phyloP scores from a whole-genome alignment of 345 rosid species.

The Euclidium syriacum region DNA sequence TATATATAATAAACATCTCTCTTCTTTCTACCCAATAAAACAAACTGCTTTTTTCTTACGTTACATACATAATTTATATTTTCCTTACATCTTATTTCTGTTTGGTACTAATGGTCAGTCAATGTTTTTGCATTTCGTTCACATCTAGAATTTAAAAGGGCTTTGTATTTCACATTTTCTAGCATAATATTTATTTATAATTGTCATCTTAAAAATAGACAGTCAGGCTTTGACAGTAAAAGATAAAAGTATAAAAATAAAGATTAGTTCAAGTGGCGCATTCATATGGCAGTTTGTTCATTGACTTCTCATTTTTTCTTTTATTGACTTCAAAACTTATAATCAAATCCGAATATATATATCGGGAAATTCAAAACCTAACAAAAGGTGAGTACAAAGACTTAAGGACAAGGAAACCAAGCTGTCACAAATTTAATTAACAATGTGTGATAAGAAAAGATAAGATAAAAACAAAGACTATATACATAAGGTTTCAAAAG shows the following conservation, averaged over 20 bases:
- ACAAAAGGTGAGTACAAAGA: constrained; percentile 27
- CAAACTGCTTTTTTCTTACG: neutral
- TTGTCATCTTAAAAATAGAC: neutral
- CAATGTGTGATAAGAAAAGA: constrained; percentile 4
- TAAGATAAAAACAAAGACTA: neutral
- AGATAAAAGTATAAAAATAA: constrained; percentile 11
- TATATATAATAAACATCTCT: neutral
- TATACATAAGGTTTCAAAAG: constrained; percentile 23
- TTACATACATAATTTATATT: constrained; percentile 12
- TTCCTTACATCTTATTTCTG: neutral
- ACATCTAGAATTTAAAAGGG: neutral
- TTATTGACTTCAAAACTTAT: constrained; percentile 14
- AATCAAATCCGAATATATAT: neutral
- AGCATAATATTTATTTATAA: neutral
- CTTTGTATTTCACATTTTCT: neutral
- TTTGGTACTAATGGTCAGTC: constrained; percentile 7
- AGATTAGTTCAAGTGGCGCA: constrained; percentile 14
- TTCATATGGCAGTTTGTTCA: constrained; percentile 30
- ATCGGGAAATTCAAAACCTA: constrained; percentile 31
- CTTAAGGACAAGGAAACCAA: constrained; percentile 24
- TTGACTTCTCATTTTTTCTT: constrained; percentile 29
- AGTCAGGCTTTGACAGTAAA: constrained; percentile 12
- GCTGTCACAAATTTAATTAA: constrained; percentile 26
- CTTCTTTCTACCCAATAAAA: neutral
- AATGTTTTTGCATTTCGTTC: constrained; percentile 11